Conservation (phyloP, 805 yeast species). For the Suhomyces xylopsoci region DNA sequence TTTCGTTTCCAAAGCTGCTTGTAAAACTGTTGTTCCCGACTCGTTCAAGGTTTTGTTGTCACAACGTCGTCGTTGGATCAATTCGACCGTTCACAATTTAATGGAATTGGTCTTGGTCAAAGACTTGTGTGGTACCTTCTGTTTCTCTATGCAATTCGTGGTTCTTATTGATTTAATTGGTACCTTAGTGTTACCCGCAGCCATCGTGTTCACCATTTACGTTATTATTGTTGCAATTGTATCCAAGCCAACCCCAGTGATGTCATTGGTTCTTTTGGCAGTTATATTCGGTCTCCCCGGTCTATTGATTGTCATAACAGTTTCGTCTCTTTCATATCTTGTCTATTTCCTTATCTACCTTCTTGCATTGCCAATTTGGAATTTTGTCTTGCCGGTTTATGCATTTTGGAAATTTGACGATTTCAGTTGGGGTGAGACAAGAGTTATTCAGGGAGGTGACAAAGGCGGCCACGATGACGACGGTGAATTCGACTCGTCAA, state of each 20-base stretch:
- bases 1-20: slow-evolving; percentile 86
- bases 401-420: slow-evolving; percentile 96
- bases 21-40: slow-evolving; percentile 89
- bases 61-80: slow-evolving; percentile 96
- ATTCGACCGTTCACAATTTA: slow-evolving; percentile 89
- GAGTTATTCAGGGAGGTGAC: slow-evolving; percentile 69
- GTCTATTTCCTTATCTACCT: slow-evolving; percentile 78
- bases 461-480: slow-evolving; percentile 67
- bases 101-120: slow-evolving; percentile 81
- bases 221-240: slow-evolving; percentile 70
- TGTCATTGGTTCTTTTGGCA: slow-evolving; percentile 74
- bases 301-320: slow-evolving; percentile 72
- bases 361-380: slow-evolving; percentile 89
- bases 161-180: slow-evolving; percentile 82
- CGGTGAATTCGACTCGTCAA: slow-evolving; percentile 90
- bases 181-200: slow-evolving; percentile 85
- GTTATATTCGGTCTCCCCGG: slow-evolving; percentile 86
- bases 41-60: slow-evolving; percentile 74
- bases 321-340: slow-evolving; percentile 67
- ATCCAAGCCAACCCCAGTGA: slow-evolving; percentile 68
- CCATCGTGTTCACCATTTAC: slow-evolving; percentile 78
- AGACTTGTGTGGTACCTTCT: slow-evolving; percentile 91
- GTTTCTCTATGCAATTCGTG: slow-evolving; percentile 93
- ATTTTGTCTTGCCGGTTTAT: slow-evolving; percentile 79
- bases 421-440: slow-evolving; percentile 94